Evolutionary conservation across 108 stramenopile species (phyloP).

Genomic region (Cyclotella cryptica): DNA sequence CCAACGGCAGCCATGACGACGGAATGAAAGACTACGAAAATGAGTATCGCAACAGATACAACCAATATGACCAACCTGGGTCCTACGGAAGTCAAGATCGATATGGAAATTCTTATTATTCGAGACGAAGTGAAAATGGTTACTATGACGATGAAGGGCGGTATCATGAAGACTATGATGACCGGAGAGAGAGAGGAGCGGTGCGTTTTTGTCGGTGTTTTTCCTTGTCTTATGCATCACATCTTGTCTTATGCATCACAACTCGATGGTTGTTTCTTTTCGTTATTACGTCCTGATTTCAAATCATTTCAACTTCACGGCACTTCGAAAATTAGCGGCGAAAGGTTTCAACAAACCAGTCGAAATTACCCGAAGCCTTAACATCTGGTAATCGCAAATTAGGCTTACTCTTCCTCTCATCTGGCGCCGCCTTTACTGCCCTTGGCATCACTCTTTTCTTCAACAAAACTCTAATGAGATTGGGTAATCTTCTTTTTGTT

Average conservation of each 20-base stretch:
- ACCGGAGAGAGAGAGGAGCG: conserved; percentile 3
- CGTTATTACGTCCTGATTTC: neutral
- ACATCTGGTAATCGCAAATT: conserved; percentile 67
- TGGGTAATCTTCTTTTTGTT: conserved; percentile 91
- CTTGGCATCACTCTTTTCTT: conserved; percentile 93
- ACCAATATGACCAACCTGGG: conserved; percentile 12
- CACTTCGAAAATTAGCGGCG: neutral
- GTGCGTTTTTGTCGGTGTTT: neutral
- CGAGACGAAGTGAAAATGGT: conserved; percentile 18
- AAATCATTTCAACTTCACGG: neutral
- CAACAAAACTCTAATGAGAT: conserved; percentile 93
- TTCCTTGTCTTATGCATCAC: neutral
- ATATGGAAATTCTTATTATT: conserved; percentile 36
- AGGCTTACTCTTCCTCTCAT: conserved; percentile 74
- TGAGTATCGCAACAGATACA: conserved; percentile 17
- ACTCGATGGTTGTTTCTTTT: neutral
- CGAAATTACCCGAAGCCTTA: conserved; percentile 31
- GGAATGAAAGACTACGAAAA: neutral
- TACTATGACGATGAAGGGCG: conserved; percentile 55
- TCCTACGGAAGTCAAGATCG: conserved; percentile 21
- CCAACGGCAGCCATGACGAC: neutral
- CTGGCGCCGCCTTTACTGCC: conserved; percentile 76
- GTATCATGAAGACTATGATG: conserved; percentile 36
- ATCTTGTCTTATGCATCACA: too few species aligned
- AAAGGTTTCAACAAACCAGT: conserved; percentile 1